Evolutionary conservation across 164 flowering plant genomes (phyloP), one percentile per base, ranked within the genome.

Genomic region (Stephania japonica): DNA sequence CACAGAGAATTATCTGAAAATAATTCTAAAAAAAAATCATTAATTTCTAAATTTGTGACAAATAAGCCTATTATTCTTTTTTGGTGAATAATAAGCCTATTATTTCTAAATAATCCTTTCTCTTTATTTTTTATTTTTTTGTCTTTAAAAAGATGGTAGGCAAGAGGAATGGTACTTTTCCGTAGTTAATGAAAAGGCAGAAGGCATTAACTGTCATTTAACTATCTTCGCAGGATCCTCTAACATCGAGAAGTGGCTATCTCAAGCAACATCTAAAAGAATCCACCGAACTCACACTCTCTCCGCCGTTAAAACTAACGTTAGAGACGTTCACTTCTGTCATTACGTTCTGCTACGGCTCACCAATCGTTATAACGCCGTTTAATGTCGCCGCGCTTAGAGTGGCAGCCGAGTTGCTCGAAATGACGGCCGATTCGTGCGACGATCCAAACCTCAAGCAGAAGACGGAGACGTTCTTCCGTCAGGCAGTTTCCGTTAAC

Each of bases 241-340:
- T 92, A 75, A 61, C 74, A 16, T 74, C 86, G 12, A 75, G 73
- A 71, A 88, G 96, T 82, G 70, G 79, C 18, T 90, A 88, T 72
- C 73, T 94, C 26, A 88, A 78, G 84, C 88, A 88, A 59, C 88
- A 72, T 6, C 75, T 91, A 21, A 77, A 73, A 38, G 83, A 73
- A 19, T 65, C 75, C 25, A 49, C 87, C 63, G 84, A 84, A 16
- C 72, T 86, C 42, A 85, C 80, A 19, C 81, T 90, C 61, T 68
- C 86, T 7, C 87, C 88, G 24, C 89, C 91, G 77, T 81, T 89
- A 62, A 84, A 85, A 6, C 81, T 94, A 76, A 86, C 96, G 77
- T 81, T 87, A 14, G 86, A 86, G 59, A 87, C 94, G 0, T 93
- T 93, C 80, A 26, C 85, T 3, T 67, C 78, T 6, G 81, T 89